Conservation (phyloP, 2,329 filamentous ascomycete species). For the Aspergillus brunneoviolaceus region DNA sequence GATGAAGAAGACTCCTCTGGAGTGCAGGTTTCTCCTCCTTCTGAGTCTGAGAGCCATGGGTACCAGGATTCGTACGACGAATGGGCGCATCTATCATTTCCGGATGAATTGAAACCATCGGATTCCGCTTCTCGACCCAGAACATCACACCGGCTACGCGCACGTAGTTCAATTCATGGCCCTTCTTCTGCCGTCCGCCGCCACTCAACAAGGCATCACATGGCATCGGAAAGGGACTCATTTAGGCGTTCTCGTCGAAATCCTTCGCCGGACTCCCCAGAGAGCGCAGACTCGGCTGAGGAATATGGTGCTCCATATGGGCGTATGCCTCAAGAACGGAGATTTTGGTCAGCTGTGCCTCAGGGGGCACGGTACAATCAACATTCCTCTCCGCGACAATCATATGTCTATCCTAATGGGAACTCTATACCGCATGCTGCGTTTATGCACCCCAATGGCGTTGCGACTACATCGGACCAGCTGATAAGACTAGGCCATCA, state of each 20-base stretch:
- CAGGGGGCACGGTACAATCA: slow-evolving; percentile 39
- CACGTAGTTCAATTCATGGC: slow-evolving; percentile 39
- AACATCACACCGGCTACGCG: slow-evolving; percentile 36
- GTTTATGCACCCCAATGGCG: slow-evolving; percentile 27
- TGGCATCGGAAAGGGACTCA: slow-evolving; percentile 38
- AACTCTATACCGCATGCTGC: slow-evolving; percentile 23
- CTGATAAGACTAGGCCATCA: slow-evolving; percentile 33
- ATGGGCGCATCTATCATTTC: slow-evolving; percentile 43
- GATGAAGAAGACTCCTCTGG: slow-evolving; percentile 49
- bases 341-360: slow-evolving; percentile 32
- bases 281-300: slow-evolving; percentile 65
- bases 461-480: slow-evolving; percentile 32
- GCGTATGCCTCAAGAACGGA: slow-evolving; percentile 34
- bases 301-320: slow-evolving; percentile 57
- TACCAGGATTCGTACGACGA: slow-evolving; percentile 39
- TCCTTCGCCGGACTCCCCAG: slow-evolving; percentile 54
- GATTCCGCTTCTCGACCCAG: slow-evolving; percentile 48
- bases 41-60: slow-evolving; percentile 42
- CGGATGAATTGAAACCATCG: slow-evolving; percentile 49
- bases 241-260: slow-evolving; percentile 43
- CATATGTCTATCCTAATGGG: slow-evolving; percentile 37
- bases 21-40: slow-evolving; percentile 45
- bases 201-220: slow-evolving; percentile 37
- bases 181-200: slow-evolving; percentile 41
- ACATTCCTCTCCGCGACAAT: slow-evolving; percentile 42